Conservation (phyloP, 2,329 filamentous ascomycete species). For the Davidsoniella australis region DNA sequence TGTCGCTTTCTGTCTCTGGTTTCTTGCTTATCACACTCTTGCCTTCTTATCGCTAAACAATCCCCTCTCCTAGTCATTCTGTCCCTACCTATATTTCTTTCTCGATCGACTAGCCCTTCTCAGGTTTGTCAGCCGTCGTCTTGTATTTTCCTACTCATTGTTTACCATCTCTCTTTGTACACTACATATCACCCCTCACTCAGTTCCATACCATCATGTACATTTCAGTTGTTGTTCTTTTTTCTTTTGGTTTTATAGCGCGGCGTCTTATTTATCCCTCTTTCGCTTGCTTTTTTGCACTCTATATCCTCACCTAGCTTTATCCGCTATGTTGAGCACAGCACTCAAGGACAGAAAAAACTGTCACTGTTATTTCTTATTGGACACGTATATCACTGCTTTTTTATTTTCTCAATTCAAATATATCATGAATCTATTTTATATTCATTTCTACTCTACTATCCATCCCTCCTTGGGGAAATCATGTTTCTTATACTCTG, state of each 20-base stretch:
- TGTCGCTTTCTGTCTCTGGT: background rate
- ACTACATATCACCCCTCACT: background rate
- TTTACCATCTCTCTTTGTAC: background rate
- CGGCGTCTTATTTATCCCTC: background rate
- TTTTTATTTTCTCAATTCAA: background rate
- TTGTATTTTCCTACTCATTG: constrained; percentile 5
- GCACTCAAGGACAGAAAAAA: constrained; percentile 1
- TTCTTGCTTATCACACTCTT: background rate
- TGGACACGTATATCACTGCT: background rate
- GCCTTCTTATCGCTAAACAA: background rate
- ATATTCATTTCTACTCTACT: background rate
- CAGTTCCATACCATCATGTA: too few relatives aligned
- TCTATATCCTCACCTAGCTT: background rate
- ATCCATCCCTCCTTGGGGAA: too few relatives aligned
- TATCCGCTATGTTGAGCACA: background rate
- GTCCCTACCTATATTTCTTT: constrained; percentile 1
- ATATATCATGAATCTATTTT: background rate
- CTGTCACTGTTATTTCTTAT: background rate
- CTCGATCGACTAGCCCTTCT: background rate
- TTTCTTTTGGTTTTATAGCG: constrained; percentile 2
- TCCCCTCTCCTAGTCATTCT: background rate
- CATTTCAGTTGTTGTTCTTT: background rate
- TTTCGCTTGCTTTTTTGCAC: background rate
- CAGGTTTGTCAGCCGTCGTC: background rate
- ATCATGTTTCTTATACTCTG: too few relatives aligned